Evolutionary conservation across 1,284 basidiomycete genomes (phyloP).

Genomic region (Sporisorium iseilematis-ciliati): DNA sequence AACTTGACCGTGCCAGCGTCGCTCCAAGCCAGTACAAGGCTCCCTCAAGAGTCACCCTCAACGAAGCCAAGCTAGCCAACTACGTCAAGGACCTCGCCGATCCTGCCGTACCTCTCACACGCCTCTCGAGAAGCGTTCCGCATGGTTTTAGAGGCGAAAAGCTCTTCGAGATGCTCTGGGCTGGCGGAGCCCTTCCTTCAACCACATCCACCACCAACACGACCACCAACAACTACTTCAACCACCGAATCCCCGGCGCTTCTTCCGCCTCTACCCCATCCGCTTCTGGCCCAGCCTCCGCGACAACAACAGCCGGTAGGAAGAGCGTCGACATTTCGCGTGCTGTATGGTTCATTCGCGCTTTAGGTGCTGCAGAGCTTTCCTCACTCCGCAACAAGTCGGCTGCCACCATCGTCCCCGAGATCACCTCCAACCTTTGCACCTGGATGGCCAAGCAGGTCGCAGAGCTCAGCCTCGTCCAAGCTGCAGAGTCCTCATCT

Average conservation of each 20-base stretch:
- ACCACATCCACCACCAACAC: slow-evolving; percentile 8
- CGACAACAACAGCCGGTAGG: slow-evolving; percentile 76
- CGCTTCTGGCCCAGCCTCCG: slow-evolving; percentile 8
- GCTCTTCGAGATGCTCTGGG: slow-evolving; percentile 86
- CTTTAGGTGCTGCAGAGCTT: slow-evolving; percentile 94
- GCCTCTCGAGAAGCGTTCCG: slow-evolving; percentile 87
- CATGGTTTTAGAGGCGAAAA: slow-evolving; percentile 93
- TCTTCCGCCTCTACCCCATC: slow-evolving; percentile 10
- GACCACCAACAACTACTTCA: slow-evolving; percentile 17
- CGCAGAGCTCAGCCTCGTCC: slow-evolving; percentile 75
- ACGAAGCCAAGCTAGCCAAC: slow-evolving; percentile 85
- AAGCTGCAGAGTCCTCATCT: slow-evolving; percentile 32
- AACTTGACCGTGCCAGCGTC: slow-evolving; percentile 26
- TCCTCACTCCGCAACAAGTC: slow-evolving; percentile 50
- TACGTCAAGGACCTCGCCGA: slow-evolving; percentile 94
- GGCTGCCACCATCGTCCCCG: slow-evolving; percentile 79
- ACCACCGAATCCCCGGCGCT: slow-evolving; percentile 8
- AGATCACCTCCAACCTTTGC: slow-evolving; percentile 88
- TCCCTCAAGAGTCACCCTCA: slow-evolving; percentile 80
- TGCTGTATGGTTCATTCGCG: slow-evolving; percentile 94
- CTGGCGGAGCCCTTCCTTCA: slow-evolving; percentile 58
- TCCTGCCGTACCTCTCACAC: slow-evolving; percentile 85
- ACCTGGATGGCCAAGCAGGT: slow-evolving; percentile 92
- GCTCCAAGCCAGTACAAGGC: slow-evolving; percentile 40
- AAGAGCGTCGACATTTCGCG: slow-evolving; percentile 80